Conservation (phyloP, 163 green algal species). For the Scenedesmus sp. region DNA sequence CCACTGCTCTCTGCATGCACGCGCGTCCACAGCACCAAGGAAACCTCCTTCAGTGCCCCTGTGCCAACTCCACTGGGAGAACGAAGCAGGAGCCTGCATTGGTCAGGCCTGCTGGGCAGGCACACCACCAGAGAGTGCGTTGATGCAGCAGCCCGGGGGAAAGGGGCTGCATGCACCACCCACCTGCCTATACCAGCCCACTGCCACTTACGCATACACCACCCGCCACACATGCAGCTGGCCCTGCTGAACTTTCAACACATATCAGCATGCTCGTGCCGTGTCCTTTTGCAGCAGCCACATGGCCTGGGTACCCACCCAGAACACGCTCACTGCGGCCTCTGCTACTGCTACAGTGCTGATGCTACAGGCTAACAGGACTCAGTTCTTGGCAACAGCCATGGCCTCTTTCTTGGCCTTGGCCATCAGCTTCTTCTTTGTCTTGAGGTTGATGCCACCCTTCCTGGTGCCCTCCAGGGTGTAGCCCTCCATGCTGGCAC, state of each 20-base stretch:
- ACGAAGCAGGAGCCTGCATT: background rate
- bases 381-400: slow-evolving; percentile 28
- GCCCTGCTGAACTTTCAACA: background rate
- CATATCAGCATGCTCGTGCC: no score
- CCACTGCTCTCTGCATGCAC: background rate
- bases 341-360: background rate
- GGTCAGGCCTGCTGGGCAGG: background rate
- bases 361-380: background rate
- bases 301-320: background rate
- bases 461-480: slow-evolving; percentile 69
- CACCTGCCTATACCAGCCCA: background rate
- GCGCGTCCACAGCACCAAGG: background rate
- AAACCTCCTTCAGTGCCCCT: background rate
- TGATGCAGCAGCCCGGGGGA: background rate
- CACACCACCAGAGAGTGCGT: background rate
- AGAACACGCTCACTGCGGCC: background rate
- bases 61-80: background rate
- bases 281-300: background rate
- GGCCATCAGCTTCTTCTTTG: slow-evolving; percentile 65
- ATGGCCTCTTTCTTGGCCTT: slow-evolving; percentile 41
- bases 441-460: slow-evolving; percentile 56
- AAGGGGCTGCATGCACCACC: background rate
- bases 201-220: background rate
- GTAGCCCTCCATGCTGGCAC: slow-evolving; percentile 52
- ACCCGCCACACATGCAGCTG: background rate